Evolutionary conservation across 129 eudicot species (phyloP), one percentile per base, ranked within the genome.

Genomic region (Flaveria ramosissima): DNA sequence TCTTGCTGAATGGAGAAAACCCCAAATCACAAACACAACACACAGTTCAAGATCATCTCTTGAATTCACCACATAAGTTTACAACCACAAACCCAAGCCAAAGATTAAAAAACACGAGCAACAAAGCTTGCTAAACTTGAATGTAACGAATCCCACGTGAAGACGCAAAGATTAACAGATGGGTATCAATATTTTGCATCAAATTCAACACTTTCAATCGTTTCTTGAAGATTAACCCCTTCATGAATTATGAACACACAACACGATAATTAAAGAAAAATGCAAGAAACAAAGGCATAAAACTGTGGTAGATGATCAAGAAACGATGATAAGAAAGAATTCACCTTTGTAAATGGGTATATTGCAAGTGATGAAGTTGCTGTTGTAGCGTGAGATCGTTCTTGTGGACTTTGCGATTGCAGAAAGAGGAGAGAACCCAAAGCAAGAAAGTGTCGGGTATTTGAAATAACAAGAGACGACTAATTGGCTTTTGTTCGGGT

Each of bases 101-200:
- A 46, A 63, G 4, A 12, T 24, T 0, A 39, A 66, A 55, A 78
- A 52, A 12, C 50, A 59, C n/a, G 21, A 24, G 26, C 13, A 57
- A 56, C 4, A n/a, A 27, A 57, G 70, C 26, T 78, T 59, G 10
- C 26, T 57, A 17, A 78, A 57, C 51, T 57, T 70, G 42, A 78
- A 57, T 68, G 59, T 55, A 70, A 69, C 39, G 74, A 72, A 79
- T 6, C 45, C 39, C 48, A 51, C 78, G 10, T 68, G 75, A 68
- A 56, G 2, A 68, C 59, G 32, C 74, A 65, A 73, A 73, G 57
- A 71, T 70, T 19, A 78, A 36, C 66, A 47, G 53, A 61, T 48
- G 77, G 82, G 77, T 78, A 21, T 36, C 71, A 27, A 78, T 47
- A 62, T 6, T 61, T 61, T 78, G 72, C 53, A 61, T 78, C 72